These are phyloP conservation scores for Murraya paniculata DNA, from an alignment of 345 rosid species.

Conservation along the genomic window DNA sequence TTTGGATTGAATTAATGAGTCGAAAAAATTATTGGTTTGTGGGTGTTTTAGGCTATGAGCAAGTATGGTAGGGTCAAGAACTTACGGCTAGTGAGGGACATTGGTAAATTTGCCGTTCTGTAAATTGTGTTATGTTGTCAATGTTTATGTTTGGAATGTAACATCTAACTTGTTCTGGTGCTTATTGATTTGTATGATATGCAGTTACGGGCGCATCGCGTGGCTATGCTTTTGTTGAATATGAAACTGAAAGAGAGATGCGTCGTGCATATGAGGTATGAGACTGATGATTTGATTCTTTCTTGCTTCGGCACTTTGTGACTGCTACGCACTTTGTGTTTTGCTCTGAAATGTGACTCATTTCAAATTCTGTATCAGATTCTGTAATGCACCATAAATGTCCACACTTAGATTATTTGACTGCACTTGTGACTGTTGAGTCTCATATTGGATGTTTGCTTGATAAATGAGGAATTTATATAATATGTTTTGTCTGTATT, in stretches of 20 bases:
- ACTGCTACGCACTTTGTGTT: background rate
- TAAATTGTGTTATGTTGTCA: background rate
- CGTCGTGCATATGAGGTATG: conserved; percentile 74
- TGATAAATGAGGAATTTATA: background rate
- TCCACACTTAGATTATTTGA: background rate
- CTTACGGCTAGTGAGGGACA: conserved; percentile 88
- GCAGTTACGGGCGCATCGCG: conserved; percentile 91
- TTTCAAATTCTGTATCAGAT: background rate
- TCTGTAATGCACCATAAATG: background rate
- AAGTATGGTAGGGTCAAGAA: conserved; percentile 76
- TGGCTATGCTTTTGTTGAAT: conserved; percentile 90
- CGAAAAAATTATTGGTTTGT: background rate
- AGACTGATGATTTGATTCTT: background rate
- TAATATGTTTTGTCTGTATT: background rate
- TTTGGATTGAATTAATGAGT: background rate
- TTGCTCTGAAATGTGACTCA: background rate
- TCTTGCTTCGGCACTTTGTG: background rate
- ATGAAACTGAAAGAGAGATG: conserved; percentile 82
- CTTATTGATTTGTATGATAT: background rate
- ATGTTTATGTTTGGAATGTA: background rate
- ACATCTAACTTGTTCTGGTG: background rate
- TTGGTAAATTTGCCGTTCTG: conserved; percentile 42
- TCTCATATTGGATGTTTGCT: background rate
- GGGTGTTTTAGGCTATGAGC: conserved; percentile 63
- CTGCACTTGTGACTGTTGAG: background rate